Evolutionary conservation across 768 basidiomycete species (phyloP), one percentile per base, ranked within the genome.

Genomic region (Tulasnella sp.): DNA sequence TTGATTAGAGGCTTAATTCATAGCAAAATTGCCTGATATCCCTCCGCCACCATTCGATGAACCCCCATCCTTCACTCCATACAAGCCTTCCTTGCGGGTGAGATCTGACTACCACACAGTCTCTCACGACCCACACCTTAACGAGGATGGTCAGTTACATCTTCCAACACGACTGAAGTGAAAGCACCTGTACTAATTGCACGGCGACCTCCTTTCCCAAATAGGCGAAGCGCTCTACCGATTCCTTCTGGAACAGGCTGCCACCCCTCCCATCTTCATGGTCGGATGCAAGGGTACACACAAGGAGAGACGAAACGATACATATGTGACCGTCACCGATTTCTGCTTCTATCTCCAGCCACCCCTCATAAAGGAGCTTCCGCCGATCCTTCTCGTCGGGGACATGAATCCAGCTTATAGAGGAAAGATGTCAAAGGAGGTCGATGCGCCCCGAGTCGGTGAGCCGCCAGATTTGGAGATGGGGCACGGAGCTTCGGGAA

Each of bases 181-280:
- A 17, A n/a, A 26, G 44, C 56, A 19, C 58, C 53, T 45, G 60
- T 42, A 54, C 38, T 11, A 34, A 11, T 27, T 52, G 19, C 32
- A 45, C 5, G 52, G n/a, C n/a, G n/a, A n/a, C n/a, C n/a, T n/a
- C n/a, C n/a, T 63, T 19, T 56, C 51, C 4, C 49, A n/a, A 1
- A 19, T 60, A 84, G 84, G 84, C 48, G 84, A 85, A 66, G 82
- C 83, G 0, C 75, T 88, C 23, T 87, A 85, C 68, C 80, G 85
- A 59, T 89, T 87, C 70, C 72, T 89, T 15, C 77, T 86, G 21
- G 74, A 75, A 3, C 80, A 84, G 54, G 75, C 82, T 1, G 68
- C 65, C 30, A 70, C 65, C 2, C 73, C 71, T 1, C 84, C 84
- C 4, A 69, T 60, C 21, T 72, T 77, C 61, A 68, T 71, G 32